Conservation (phyloP, 768 basidiomycete species). For the Omphalotus guepiniiformis region DNA sequence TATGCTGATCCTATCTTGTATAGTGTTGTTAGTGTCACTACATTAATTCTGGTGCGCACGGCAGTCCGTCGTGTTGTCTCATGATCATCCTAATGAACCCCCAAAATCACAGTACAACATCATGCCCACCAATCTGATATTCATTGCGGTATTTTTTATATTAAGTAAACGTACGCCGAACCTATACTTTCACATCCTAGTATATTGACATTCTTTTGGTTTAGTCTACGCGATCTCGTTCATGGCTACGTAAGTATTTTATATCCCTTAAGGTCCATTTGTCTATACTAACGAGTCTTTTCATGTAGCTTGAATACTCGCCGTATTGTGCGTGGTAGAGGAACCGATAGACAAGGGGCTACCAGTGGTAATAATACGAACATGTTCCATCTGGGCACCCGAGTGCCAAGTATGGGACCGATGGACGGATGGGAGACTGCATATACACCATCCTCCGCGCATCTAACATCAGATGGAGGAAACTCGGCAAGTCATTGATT, state of each 20-base stretch:
- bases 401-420: slow-evolving; percentile 32
- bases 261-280: not conserved
- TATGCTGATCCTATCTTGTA: slow-evolving; percentile 1
- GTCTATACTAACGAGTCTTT: slow-evolving; percentile 3
- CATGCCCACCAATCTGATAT: slow-evolving; percentile 52
- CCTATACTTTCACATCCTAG: not conserved
- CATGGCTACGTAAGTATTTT: slow-evolving; percentile 51
- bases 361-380: slow-evolving; percentile 40
- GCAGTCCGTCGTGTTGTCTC: not conserved
- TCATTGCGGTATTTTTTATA: slow-evolving; percentile 58
- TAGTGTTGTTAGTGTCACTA: slow-evolving; percentile 43
- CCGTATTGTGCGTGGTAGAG: slow-evolving; percentile 45
- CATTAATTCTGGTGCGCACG: slow-evolving; percentile 46
- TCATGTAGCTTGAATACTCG: slow-evolving; percentile 55
- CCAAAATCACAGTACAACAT: slow-evolving; percentile 44
- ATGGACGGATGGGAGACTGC: slow-evolving; percentile 31
- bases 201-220: not conserved
- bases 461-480: too few species aligned
- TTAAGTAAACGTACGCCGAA: slow-evolving; percentile 57
- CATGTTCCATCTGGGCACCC: slow-evolving; percentile 46
- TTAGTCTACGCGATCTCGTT: slow-evolving; percentile 64
- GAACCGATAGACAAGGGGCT: slow-evolving; percentile 43
- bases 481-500: too few species aligned
- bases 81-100: not conserved
- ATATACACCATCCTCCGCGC: slow-evolving; percentile 2